These are phyloP conservation scores for Rhynchosporium graminicola DNA, from an alignment of 2,329 filamentous ascomycete genomes.

Conservation along the genomic window DNA sequence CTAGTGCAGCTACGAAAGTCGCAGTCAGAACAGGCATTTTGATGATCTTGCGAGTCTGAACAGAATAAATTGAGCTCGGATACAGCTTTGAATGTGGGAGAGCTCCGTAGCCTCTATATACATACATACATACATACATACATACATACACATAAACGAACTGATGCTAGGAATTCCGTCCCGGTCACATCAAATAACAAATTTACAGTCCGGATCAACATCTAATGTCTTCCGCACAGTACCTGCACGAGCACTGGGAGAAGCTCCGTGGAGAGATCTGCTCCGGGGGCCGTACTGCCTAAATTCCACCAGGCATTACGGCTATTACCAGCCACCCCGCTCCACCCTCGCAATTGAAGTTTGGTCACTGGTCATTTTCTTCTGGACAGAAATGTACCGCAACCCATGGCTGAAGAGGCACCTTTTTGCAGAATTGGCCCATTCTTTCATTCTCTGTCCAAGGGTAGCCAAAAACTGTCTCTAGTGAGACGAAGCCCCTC, in stretches of 20 bases:
- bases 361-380: background rate
- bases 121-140: background rate
- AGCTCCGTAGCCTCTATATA: background rate
- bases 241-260: background rate
- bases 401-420: too few species aligned
- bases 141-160: background rate
- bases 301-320: background rate
- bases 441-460: too few species aligned
- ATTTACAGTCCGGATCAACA: background rate
- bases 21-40: background rate
- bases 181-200: too few species aligned
- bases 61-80: background rate
- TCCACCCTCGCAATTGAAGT: background rate
- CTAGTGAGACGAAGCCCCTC: too few species aligned
- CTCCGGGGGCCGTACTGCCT: slow-evolving; percentile 6
- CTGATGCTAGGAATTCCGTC: background rate
- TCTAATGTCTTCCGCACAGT: background rate
- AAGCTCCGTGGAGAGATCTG: background rate
- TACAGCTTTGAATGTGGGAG: background rate
- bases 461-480: too few species aligned
- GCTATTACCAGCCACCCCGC: slow-evolving; percentile 1
- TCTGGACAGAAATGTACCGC: background rate
- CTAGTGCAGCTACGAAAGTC: background rate
- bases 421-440: too few species aligned
- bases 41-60: background rate